phyloP scores from a whole-genome alignment of 148 eudicot species.

The Nepenthes gracilis region DNA sequence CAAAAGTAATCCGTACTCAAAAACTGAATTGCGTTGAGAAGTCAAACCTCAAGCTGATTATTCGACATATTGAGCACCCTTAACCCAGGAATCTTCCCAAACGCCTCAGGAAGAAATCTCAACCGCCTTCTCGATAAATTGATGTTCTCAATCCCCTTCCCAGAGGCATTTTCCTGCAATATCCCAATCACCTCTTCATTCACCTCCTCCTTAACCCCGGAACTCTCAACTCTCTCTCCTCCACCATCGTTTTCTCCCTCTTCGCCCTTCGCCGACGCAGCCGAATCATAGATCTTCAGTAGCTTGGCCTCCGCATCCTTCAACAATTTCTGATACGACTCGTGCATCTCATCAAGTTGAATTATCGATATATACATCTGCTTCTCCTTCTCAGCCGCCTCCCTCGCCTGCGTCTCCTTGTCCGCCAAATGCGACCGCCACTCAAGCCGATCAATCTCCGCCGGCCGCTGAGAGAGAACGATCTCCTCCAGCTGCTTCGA shows the following conservation, averaged over 20 bases:
- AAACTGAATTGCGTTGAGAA: background rate
- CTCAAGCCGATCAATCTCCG: constrained; percentile 12
- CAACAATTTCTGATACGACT: constrained; percentile 43
- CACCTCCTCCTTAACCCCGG: constrained; percentile 26
- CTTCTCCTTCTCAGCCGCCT: constrained; percentile 41
- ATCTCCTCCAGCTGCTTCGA: constrained; percentile 35
- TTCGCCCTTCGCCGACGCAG: constrained; percentile 17
- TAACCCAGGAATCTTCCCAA: constrained; percentile 37
- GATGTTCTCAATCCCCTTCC: constrained; percentile 20
- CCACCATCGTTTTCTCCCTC: constrained; percentile 14
- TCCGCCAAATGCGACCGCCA: constrained; percentile 14
- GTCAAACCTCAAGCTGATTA: constrained; percentile 53
- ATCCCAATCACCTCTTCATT: constrained; percentile 54
- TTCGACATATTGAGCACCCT: constrained; percentile 42
- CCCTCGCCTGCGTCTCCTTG: constrained; percentile 14
- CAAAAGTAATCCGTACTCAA: background rate
- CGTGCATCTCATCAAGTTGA: constrained; percentile 58
- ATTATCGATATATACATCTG: constrained; percentile 44
- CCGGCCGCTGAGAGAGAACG: constrained; percentile 17
- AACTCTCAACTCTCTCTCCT: constrained; percentile 9
- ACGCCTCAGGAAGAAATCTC: constrained; percentile 54
- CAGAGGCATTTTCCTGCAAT: constrained; percentile 27
- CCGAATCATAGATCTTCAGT: constrained; percentile 47
- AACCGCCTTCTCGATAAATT: constrained; percentile 41
- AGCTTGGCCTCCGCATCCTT: constrained; percentile 40